Evolutionary conservation across 192 early-diverging fungal species (phyloP).

Genomic region (Mortierella hygrophila): DNA sequence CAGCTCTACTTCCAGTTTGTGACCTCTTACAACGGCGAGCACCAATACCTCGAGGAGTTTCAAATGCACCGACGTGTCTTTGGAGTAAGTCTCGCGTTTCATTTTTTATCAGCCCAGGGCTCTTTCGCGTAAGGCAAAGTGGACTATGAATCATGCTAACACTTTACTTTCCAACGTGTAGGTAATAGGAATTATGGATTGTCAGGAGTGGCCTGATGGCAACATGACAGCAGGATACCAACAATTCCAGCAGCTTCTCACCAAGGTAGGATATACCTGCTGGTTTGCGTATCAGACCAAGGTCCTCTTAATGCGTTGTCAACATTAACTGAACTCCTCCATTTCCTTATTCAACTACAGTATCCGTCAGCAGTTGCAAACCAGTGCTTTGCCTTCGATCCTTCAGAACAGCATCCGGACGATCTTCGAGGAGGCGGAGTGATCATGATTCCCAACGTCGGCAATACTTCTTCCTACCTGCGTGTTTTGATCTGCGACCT

Average conservation of each 20-base stretch:
- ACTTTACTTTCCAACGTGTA: constrained; percentile 32
- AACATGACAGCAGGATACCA: constrained; percentile 71
- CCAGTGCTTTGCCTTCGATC: constrained; percentile 87
- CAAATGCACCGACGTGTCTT: constrained; percentile 80
- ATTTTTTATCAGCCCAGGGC: neutral
- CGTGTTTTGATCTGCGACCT: constrained; percentile 84
- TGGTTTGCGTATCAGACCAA: neutral
- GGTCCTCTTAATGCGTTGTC: neutral
- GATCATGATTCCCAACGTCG: constrained; percentile 86
- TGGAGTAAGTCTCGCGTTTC: constrained; percentile 62
- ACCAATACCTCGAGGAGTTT: constrained; percentile 81
- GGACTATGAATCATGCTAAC: neutral
- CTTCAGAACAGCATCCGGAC: constrained; percentile 78
- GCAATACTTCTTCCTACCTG: constrained; percentile 82
- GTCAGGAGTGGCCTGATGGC: constrained; percentile 71
- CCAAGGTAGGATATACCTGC: constrained; percentile 64
- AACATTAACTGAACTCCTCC: neutral
- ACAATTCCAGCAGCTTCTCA: constrained; percentile 69
- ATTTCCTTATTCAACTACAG: constrained; percentile 40
- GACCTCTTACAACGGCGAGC: constrained; percentile 75
- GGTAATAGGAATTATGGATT: constrained; percentile 89
- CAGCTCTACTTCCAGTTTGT: constrained; percentile 80
- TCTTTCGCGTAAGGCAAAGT: neutral
- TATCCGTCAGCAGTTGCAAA: constrained; percentile 79
- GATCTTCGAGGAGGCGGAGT: constrained; percentile 74